Conservation (phyloP, 1,284 basidiomycete species). For the Cryptococcus floricola region DNA sequence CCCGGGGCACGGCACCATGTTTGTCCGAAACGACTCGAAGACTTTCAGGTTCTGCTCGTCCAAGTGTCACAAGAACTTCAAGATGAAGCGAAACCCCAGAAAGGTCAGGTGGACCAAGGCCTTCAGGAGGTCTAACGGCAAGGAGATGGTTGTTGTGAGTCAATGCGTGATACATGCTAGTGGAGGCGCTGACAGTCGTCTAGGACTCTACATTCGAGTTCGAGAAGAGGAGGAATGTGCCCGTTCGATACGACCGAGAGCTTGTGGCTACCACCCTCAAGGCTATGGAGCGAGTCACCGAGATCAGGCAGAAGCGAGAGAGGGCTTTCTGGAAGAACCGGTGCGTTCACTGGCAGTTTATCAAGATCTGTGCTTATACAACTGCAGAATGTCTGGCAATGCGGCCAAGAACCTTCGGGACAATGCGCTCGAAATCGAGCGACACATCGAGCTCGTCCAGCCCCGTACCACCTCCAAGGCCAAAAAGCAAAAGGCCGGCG, state of each 20-base stretch:
- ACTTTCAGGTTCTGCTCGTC: constrained; percentile 94
- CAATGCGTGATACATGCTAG: neutral
- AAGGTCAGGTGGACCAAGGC: constrained; percentile 99
- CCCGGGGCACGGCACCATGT: constrained; percentile 90
- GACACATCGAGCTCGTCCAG: constrained; percentile 64
- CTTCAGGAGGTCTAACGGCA: constrained; percentile 96
- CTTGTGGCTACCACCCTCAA: constrained; percentile 90
- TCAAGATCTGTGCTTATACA: neutral
- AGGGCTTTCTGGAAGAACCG: constrained; percentile 96
- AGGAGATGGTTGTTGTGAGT: constrained; percentile 97
- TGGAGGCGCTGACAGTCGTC: neutral
- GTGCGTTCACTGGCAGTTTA: constrained; percentile 49
- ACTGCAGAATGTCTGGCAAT: constrained; percentile 65
- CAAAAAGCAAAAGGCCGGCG: constrained; percentile 6
- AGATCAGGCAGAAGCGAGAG: constrained; percentile 88
- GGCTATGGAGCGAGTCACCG: constrained; percentile 92
- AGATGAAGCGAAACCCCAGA: constrained; percentile 99
- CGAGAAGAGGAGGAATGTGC: constrained; percentile 97
- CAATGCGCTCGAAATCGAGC: constrained; percentile 56
- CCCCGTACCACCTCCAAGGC: constrained; percentile 53
- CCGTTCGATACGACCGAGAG: constrained; percentile 95
- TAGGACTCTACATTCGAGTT: constrained; percentile 99
- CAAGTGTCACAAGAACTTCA: constrained; percentile 99
- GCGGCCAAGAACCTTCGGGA: constrained; percentile 39
- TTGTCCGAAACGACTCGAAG: constrained; percentile 95